These are phyloP conservation scores for Amphirosellinia nigrospora DNA, from an alignment of 495 filamentous ascomycete genomes.

Conservation along the genomic window DNA sequence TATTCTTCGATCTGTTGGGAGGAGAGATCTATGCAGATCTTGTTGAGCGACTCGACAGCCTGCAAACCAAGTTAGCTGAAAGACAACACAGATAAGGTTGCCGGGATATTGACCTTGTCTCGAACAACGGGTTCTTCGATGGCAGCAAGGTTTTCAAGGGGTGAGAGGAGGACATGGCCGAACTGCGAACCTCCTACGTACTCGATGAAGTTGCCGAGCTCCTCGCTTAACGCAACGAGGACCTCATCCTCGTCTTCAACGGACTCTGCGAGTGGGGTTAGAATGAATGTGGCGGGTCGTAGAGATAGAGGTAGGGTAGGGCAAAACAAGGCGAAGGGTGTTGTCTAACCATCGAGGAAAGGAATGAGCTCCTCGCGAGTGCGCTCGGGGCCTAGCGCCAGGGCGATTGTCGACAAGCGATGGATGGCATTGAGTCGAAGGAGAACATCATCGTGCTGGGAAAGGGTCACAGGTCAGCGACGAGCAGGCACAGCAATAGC, in stretches of 20 bases:
- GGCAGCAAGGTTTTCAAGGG: conserved; percentile 94
- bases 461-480: conserved; percentile 26
- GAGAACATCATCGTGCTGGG: conserved; percentile 95
- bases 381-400: conserved; percentile 91
- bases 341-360: conserved; percentile 86
- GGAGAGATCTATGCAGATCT: conserved; percentile 92
- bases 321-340: too few relatives aligned
- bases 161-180: conserved; percentile 95
- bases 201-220: conserved; percentile 94
- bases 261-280: conserved; percentile 68
- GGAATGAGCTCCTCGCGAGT: conserved; percentile 98
- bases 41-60: conserved; percentile 99
- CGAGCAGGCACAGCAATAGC: not conserved
- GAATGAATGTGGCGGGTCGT: conserved; percentile 32
- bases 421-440: conserved; percentile 98
- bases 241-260: conserved; percentile 99
- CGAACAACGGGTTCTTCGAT: conserved; percentile 97
- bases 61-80: conserved; percentile 45
- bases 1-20: conserved; percentile 92
- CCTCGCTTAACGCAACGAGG: conserved; percentile 93
- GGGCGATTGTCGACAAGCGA: conserved; percentile 94
- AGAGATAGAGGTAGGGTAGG: conserved; percentile 11
- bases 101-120: conserved; percentile 73
- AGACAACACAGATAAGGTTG: conserved; percentile 1
- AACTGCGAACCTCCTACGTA: conserved; percentile 94